Base-by-base conservation (phyloP, 306 rosid genomes). In the Betula pendula region DNA sequence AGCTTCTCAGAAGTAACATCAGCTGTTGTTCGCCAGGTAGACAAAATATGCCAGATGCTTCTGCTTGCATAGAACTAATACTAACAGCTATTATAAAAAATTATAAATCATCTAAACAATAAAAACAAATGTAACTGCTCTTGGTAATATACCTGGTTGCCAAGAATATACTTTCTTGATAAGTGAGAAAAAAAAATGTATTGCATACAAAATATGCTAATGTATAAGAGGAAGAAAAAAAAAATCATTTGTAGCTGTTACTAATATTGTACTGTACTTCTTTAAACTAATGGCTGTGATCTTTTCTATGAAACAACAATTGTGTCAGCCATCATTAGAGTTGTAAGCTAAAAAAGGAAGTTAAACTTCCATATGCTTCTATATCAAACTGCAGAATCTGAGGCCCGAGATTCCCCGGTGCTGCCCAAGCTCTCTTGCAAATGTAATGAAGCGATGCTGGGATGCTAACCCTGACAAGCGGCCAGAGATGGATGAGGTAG, bases 391-490 rank as follows among this genome's bases (percentile, higher is more conserved):
- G 70, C 96, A 95, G 99, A 95, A 95, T 82, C 88, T 95, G 79
- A 89, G 98, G 90, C 98, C 98, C 0, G 98, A 95, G 85, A 90
- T 95, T 76, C 98, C 98, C 16, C 90, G 97, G 6, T 95, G 98
- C 88, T 95, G 98, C 86, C 97, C 98, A n/a, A 92, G 98, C 72
- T 81, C 97, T 13, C 92, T 95, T 42, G 92, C 99, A 63, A 95
- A 92, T 77, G 99, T 95, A 81, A 95, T 95, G 99, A 95, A 92
- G 86, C 92, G 99, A 80, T 95, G 99, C 81, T 95, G 99, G 99
- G 98, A 95, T 68, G 97, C 97, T 0, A 95, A 92, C 85, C 97
- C 97, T 1, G 97, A 95, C 45, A 95, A 77, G 88, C 88, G 98
- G 73, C 98, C 98, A 0, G 98, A 90, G 88, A 95, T 95, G 98